Conservation (phyloP, 768 basidiomycete species). For the Russula brevipes region DNA sequence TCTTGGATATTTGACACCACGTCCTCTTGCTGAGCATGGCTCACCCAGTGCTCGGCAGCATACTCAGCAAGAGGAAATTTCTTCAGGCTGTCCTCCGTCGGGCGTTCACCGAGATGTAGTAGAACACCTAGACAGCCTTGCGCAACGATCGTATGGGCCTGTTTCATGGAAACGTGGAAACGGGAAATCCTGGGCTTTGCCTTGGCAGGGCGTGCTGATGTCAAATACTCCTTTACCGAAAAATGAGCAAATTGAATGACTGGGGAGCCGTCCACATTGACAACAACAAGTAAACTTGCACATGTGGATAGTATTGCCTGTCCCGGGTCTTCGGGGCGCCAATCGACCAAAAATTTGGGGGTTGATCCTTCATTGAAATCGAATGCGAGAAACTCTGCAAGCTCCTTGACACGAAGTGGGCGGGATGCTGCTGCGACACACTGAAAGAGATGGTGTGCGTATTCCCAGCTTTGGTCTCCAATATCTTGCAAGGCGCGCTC, state of each 20-base stretch:
- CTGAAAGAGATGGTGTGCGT: no score
- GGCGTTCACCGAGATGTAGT: background rate
- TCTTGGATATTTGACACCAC: background rate
- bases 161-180: background rate
- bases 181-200: background rate
- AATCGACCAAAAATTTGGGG: no score
- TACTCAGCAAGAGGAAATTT: background rate
- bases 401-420: no score
- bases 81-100: background rate
- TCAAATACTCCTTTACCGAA: background rate
- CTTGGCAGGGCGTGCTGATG: background rate
- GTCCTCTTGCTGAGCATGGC: background rate
- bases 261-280: background rate
- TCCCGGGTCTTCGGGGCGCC: background rate
- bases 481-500: no score
- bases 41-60: background rate
- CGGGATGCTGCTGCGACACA: no score
- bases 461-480: no score
- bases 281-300: background rate
- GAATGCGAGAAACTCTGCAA: no score
- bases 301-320: background rate
- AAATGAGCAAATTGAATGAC: background rate
- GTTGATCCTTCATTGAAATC: no score
- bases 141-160: background rate
- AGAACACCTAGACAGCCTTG: background rate